A percentile compares a stretch with the other conserved stretches of the same genome.
phyloP scores from a whole-genome alignment of 192 early-diverging fungal genomes.

The Coemansia sp. region DNA sequence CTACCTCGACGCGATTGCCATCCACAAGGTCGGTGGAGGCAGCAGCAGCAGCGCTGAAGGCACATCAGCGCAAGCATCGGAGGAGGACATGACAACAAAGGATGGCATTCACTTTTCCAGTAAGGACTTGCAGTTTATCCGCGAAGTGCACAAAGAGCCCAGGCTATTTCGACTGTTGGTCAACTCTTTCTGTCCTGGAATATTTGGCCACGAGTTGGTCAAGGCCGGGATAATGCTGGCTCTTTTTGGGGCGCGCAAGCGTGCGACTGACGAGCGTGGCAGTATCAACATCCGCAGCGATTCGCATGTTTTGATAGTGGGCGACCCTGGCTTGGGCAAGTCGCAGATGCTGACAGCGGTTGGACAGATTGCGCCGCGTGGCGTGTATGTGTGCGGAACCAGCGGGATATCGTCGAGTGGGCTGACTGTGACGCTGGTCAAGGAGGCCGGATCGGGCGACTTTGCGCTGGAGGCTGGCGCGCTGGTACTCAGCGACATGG shows the following conservation, averaged over 20 bases:
- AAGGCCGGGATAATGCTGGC: conserved; percentile 79
- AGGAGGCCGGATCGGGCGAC: conserved; percentile 68
- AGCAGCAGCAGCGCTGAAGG: conserved; percentile 28
- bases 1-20: conserved; percentile 67
- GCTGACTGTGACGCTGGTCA: conserved; percentile 69
- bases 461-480: conserved; percentile 80
- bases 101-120: conserved; percentile 67
- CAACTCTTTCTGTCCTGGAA: conserved; percentile 74
- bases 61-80: neutral
- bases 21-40: conserved; percentile 57
- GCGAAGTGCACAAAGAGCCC: conserved; percentile 58
- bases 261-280: conserved; percentile 17
- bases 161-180: conserved; percentile 70
- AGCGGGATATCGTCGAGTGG: conserved; percentile 64
- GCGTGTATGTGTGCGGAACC: conserved; percentile 77
- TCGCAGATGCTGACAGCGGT: conserved; percentile 84
- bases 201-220: conserved; percentile 82
- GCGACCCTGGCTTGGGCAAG: conserved; percentile 85
- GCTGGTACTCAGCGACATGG: conserved; percentile 84
- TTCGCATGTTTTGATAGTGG: conserved; percentile 73
- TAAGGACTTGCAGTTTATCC: conserved; percentile 72
- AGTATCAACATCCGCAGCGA: conserved; percentile 61
- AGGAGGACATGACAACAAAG: conserved; percentile 55
- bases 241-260: conserved; percentile 66
- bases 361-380: conserved; percentile 74